These are phyloP conservation scores for Metschnikowia picachoensis DNA, from an alignment of 805 yeast genomes.

Conservation along the genomic window DNA sequence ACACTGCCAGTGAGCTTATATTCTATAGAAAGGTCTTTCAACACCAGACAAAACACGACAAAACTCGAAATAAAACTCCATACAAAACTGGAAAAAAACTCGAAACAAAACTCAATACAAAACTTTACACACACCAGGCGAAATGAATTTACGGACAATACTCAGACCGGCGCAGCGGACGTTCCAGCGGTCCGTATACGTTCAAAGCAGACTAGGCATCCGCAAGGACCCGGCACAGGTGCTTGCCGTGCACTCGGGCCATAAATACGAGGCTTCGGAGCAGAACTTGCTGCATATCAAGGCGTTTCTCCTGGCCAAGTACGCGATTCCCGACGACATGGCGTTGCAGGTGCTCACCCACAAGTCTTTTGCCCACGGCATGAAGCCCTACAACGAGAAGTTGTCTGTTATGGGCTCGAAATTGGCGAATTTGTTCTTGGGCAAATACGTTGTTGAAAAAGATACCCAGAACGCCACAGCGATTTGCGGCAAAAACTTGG, in stretches of 20 bases:
- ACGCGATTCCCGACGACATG: constrained; percentile 54
- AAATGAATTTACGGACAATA: constrained; percentile 5
- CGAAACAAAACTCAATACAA: no score
- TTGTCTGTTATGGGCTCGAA: constrained; percentile 69
- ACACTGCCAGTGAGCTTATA: no score
- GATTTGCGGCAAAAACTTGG: constrained; percentile 50
- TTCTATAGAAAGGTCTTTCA: no score
- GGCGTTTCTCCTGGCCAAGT: constrained; percentile 44
- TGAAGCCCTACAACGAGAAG: constrained; percentile 85
- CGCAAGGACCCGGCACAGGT: constrained; percentile 64
- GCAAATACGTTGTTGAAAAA: constrained; percentile 39
- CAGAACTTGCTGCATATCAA: constrained; percentile 49
- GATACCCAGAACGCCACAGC: constrained; percentile 29
- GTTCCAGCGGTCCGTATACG: constrained; percentile 28
- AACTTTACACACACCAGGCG: not conserved
- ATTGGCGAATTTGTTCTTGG: constrained; percentile 47
- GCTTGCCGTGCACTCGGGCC: constrained; percentile 29
- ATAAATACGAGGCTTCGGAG: constrained; percentile 49
- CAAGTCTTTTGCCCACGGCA: constrained; percentile 91
- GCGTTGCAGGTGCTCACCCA: constrained; percentile 83
- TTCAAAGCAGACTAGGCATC: constrained; percentile 64
- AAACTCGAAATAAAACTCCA: no score
- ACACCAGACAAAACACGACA: not conserved
- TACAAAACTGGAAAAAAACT: not conserved
- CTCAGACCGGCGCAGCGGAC: constrained; percentile 9